Evolutionary conservation across 2,329 filamentous ascomycete species (phyloP).

Genomic region (Didymella pomorum): DNA sequence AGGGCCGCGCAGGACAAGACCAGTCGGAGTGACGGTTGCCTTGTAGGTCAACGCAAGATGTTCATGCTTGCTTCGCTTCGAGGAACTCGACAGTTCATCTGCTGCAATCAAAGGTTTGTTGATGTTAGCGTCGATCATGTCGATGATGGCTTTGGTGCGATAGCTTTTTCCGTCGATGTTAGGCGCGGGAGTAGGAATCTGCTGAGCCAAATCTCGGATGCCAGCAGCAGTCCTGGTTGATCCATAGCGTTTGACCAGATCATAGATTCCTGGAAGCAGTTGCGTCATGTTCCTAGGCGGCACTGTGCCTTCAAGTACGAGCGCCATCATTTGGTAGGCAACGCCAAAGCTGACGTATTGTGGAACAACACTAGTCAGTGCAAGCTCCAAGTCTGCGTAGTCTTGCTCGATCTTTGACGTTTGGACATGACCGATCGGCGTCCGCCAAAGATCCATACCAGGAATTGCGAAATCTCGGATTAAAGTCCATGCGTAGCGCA

Average conservation of each 20-base stretch:
- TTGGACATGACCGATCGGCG: conserved; percentile 57
- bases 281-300: conserved; percentile 25
- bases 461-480: conserved; percentile 38
- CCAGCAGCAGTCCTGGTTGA: conserved; percentile 69
- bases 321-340: conserved; percentile 36
- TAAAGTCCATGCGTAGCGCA: conserved; percentile 47
- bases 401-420: conserved; percentile 63
- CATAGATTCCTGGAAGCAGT: conserved; percentile 34
- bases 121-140: conserved; percentile 23
- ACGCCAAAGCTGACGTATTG: conserved; percentile 21
- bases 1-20: conserved; percentile 55
- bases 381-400: conserved; percentile 50
- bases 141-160: conserved; percentile 9
- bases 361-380: background rate
- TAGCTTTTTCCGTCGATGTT: conserved; percentile 22
- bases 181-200: conserved; percentile 33
- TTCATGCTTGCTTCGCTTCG: conserved; percentile 58
- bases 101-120: background rate
- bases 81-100: background rate
- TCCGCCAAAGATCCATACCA: conserved; percentile 26
- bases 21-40: conserved; percentile 57
- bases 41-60: conserved; percentile 58
- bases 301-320: conserved; percentile 37
- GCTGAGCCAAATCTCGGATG: conserved; percentile 73
- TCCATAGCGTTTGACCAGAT: conserved; percentile 48